phyloP scores from a whole-genome alignment of 139 green algal species.

The Marvania coccoides region DNA sequence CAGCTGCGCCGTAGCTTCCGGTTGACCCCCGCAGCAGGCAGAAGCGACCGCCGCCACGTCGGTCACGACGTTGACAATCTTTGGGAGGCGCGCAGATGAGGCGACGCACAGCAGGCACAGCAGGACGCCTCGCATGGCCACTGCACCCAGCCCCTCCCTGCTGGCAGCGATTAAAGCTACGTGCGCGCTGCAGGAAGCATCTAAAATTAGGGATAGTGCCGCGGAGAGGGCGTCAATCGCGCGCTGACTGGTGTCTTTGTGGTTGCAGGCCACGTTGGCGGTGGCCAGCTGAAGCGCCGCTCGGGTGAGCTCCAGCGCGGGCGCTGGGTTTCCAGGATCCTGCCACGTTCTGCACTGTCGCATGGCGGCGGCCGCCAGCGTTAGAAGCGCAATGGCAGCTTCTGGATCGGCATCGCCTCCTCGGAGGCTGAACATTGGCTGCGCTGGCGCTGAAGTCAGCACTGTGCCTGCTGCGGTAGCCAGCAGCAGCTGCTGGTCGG shows the following conservation, averaged over 20 bases:
- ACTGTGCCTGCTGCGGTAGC: not conserved
- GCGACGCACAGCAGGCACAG: slow-evolving; percentile 15
- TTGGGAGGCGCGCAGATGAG: slow-evolving; percentile 7
- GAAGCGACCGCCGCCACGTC: slow-evolving; percentile 11
- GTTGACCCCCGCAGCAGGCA: not conserved
- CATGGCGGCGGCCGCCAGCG: slow-evolving; percentile 6
- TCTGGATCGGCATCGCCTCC: slow-evolving; percentile 13
- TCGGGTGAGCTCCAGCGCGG: not conserved
- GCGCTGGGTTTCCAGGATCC: not conserved
- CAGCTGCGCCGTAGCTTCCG: not conserved
- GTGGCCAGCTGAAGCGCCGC: slow-evolving; percentile 8
- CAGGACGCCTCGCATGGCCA: slow-evolving; percentile 13
- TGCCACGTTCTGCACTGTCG: slow-evolving; percentile 4
- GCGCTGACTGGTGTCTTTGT: not conserved
- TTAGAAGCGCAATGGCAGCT: slow-evolving; percentile 12
- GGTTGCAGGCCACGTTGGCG: slow-evolving; percentile 10
- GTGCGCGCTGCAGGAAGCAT: not conserved
- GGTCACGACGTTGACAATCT: slow-evolving; percentile 14
- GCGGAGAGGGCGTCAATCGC: slow-evolving; percentile 1
- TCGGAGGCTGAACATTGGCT: not conserved
- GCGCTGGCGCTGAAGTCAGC: not conserved
- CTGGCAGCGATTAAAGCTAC: not conserved
- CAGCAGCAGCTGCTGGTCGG: slow-evolving; percentile 12
- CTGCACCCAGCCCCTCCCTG: not conserved
- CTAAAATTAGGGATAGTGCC: not conserved